Conservation (phyloP, 2,329 filamentous ascomycete genomes). For the Cladosporium sp. region DNA sequence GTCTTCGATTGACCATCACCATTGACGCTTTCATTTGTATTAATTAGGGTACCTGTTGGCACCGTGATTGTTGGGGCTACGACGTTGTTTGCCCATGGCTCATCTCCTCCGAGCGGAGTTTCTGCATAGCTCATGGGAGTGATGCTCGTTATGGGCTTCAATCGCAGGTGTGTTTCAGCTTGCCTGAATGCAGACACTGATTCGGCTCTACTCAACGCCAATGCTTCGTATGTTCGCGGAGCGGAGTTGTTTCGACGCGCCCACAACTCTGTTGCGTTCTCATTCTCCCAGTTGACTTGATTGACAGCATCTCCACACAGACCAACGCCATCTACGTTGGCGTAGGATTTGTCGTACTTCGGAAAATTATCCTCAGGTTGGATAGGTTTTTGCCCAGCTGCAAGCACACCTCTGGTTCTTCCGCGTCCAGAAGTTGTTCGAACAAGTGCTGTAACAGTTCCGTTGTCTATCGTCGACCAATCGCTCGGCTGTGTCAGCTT, state of each 20-base stretch:
- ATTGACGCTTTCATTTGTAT: not conserved
- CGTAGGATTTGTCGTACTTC: conserved; percentile 19
- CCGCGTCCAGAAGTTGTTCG: not conserved
- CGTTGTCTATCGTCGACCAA: not conserved
- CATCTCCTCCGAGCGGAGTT: conserved; percentile 9
- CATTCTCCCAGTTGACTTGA: conserved; percentile 23
- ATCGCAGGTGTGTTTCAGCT: not conserved
- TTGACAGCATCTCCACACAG: conserved; percentile 20
- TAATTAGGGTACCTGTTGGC: conserved; percentile 17
- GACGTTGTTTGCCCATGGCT: conserved; percentile 21
- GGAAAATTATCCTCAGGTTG: not conserved
- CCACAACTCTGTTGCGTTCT: conserved; percentile 1
- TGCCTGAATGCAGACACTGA: not conserved
- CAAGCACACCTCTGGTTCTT: not conserved
- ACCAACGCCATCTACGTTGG: conserved; percentile 21
- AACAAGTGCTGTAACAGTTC: not conserved
- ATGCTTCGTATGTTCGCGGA: not conserved
- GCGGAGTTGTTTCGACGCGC: not conserved
- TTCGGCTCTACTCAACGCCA: not conserved
- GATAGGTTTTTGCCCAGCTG: not conserved
- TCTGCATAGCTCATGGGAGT: conserved; percentile 15
- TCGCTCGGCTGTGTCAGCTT: not conserved
- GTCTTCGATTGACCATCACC: not conserved
- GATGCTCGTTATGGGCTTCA: not conserved
- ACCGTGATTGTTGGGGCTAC: conserved; percentile 5